Percentiles rank a stretch among this genome's conserved stretches.
phyloP scores from a whole-genome alignment of 768 basidiomycete genomes.

The Fomitopsis pulvina region DNA sequence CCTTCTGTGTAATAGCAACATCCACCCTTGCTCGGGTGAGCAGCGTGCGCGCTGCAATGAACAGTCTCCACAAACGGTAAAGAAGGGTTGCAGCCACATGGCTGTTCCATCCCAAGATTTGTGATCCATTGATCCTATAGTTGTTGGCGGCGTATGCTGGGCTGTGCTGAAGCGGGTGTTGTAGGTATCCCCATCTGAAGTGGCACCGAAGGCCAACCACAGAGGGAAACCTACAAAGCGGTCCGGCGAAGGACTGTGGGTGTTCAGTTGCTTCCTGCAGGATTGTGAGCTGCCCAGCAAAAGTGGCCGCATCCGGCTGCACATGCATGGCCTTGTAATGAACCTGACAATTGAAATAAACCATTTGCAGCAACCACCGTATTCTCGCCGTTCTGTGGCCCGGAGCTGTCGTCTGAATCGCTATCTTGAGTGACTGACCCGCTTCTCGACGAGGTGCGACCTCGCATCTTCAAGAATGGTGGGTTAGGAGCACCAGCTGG shows the following conservation, averaged over 20 bases:
- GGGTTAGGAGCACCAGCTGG: slow-evolving; percentile 12
- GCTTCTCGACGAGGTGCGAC: slow-evolving; percentile 1
- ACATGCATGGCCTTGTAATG: slow-evolving; percentile 53
- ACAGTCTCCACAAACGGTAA: too few species aligned
- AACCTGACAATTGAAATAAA: background rate
- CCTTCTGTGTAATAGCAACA: too few species aligned
- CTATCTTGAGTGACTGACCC: slow-evolving; percentile 13
- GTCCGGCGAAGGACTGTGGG: too few species aligned
- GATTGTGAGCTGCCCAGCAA: slow-evolving; percentile 32
- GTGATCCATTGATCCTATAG: background rate
- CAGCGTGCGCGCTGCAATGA: too few species aligned
- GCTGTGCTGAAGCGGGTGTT: too few species aligned
- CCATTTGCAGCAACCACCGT: background rate
- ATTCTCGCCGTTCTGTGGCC: background rate
- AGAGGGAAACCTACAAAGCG: too few species aligned
- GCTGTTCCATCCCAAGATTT: background rate
- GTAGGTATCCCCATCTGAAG: too few species aligned
- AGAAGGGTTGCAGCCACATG: background rate
- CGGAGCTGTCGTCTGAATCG: slow-evolving; percentile 18
- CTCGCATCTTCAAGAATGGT: background rate
- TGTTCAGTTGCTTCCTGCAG: too few species aligned
- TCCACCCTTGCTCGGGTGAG: too few species aligned
- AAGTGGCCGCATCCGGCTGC: slow-evolving; percentile 80
- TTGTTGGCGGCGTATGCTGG: too few species aligned
- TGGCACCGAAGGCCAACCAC: too few species aligned